Evolutionary conservation across 257 asterid genomes (phyloP), one percentile per base, ranked within the genome.

Genomic region (Ilex asprella): DNA sequence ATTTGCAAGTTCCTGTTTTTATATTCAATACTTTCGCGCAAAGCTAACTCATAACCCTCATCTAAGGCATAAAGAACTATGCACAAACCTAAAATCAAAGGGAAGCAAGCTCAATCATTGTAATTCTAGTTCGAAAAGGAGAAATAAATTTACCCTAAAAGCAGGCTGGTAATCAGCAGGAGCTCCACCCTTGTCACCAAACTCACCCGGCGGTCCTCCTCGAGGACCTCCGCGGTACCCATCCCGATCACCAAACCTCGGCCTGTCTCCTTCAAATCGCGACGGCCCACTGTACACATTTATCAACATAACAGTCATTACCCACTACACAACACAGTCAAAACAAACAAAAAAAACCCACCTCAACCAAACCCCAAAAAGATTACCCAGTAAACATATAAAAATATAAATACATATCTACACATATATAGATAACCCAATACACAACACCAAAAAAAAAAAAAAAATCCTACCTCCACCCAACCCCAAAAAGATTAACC

Each of bases 131-230:
- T 11, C 54, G 10, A 49, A 12, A 49, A 49, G 16, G 14, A 11
- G 16, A 6, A 49, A 15, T 3, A 11, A 49, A 49, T 12, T 49
- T 49, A 49, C 54, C 54, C 54, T 49, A 15, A 49, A 49, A 11
- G 54, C 14, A 49, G 54, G 54, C 16, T 49, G 54, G 54, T 49
- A 49, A 2, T 49, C 54, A 11, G 54, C 54, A 11, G 54, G 54
- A 49, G 54, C 54, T 11, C 54, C 54, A 11, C 54, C 54, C 54
- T 49, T 49, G 54, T 49, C 54, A 15, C 54, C 54, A 49, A 49
- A 49, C 16, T 49, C 54, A 49, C 54, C 54, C 3, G 54, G 54
- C 11, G 54, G 13, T 2, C 54, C 54, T 49, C 54, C 54, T 15
- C 54, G 14, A 4, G 54, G 54, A 6, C 54, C 54, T 11, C 54